Evolutionary conservation across 768 basidiomycete species (phyloP).

Genomic region (Suillus weaverae): DNA sequence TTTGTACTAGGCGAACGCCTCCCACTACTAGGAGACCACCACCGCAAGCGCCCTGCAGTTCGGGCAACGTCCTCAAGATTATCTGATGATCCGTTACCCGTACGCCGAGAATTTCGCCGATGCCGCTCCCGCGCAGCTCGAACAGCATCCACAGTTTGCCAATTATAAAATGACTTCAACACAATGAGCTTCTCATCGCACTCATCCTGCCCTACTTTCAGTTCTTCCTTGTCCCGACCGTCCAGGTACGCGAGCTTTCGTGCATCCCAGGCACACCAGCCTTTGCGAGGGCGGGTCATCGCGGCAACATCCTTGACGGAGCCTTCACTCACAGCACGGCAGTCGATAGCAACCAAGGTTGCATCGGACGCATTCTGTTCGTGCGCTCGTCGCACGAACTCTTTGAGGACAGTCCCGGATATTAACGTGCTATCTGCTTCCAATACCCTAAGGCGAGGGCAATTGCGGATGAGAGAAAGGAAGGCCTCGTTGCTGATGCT

Average conservation of each 20-base stretch:
- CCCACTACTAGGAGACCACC: constrained; percentile 48
- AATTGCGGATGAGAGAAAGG: constrained; percentile 60
- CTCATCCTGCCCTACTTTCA: constrained; percentile 76
- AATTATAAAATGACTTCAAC: constrained; percentile 82
- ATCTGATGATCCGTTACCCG: constrained; percentile 37
- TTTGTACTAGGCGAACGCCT: constrained; percentile 48
- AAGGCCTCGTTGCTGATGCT: constrained; percentile 66
- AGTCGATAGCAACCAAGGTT: constrained; percentile 71
- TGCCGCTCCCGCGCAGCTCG: constrained; percentile 64
- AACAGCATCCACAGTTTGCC: constrained; percentile 84
- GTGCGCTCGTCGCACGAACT: constrained; percentile 62
- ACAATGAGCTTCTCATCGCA: constrained; percentile 73
- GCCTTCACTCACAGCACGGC: constrained; percentile 64
- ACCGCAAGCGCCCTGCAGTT: constrained; percentile 20
- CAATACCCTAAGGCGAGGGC: constrained; percentile 59
- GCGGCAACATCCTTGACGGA: constrained; percentile 59
- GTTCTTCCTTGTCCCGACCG: constrained; percentile 61
- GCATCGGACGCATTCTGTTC: constrained; percentile 51
- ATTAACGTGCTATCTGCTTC: constrained; percentile 84
- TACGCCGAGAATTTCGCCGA: constrained; percentile 52
- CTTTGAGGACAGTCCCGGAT: constrained; percentile 54
- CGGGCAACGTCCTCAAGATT: constrained; percentile 31
- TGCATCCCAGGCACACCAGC: constrained; percentile 76
- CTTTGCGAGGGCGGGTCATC: constrained; percentile 64
- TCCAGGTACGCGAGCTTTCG: constrained; percentile 71